Percentiles rank a stretch among this genome's conserved stretches.
phyloP scores from a whole-genome alignment of 2,329 filamentous ascomycete species.

The Lecanicillium sp. region DNA sequence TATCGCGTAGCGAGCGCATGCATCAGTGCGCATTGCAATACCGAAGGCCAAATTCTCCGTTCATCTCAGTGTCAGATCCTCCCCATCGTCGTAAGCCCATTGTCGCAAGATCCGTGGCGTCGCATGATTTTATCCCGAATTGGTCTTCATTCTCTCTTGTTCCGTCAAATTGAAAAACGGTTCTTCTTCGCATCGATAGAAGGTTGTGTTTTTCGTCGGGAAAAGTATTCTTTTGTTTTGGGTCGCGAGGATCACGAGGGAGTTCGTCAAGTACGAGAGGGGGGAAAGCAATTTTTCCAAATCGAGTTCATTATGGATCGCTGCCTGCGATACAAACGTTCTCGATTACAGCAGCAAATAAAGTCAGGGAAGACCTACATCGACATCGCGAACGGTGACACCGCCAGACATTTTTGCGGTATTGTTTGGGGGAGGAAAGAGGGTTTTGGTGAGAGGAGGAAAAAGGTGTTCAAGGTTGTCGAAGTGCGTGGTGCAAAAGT shows the following conservation, averaged over 20 bases:
- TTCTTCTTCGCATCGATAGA: too few species aligned
- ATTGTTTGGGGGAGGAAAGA: slow-evolving; percentile 21
- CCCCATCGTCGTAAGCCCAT: too few species aligned
- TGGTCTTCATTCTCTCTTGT: neutral
- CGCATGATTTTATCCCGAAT: too few species aligned
- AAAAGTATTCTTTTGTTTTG: too few species aligned
- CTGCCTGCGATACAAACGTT: neutral
- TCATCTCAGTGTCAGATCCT: too few species aligned
- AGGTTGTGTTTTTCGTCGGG: slow-evolving; percentile 1
- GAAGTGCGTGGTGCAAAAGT: slow-evolving; percentile 16
- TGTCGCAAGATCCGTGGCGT: too few species aligned
- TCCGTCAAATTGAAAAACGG: neutral
- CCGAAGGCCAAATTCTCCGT: too few species aligned
- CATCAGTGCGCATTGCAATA: too few species aligned
- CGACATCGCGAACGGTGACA: slow-evolving; percentile 77
- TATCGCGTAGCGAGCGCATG: too few species aligned
- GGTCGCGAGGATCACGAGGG: slow-evolving; percentile 6
- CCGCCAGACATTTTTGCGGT: slow-evolving; percentile 72
- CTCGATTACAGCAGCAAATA: slow-evolving; percentile 7
- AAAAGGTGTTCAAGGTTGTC: slow-evolving; percentile 23
- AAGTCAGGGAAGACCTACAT: slow-evolving; percentile 51
- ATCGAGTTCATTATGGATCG: too few species aligned
- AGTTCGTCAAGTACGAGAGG: slow-evolving; percentile 1
- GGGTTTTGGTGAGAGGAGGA: slow-evolving; percentile 10
- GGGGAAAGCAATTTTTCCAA: too few species aligned